These are phyloP conservation scores for Stachybotrys echinatus DNA, from an alignment of 2,329 filamentous ascomycete species.

Conservation along the genomic window DNA sequence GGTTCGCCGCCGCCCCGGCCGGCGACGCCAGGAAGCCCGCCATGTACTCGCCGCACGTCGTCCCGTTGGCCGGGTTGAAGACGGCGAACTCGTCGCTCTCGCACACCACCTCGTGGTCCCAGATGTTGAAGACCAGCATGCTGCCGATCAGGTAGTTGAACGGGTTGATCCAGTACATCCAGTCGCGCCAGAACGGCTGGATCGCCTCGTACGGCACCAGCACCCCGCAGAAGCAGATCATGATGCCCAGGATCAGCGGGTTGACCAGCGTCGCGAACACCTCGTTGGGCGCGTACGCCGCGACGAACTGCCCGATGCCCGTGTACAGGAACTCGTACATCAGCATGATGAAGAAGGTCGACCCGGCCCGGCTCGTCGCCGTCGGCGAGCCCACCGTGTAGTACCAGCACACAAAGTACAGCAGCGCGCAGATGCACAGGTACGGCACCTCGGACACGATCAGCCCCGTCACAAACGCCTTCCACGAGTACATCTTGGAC, in stretches of 20 bases:
- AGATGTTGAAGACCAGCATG: slow-evolving; percentile 47
- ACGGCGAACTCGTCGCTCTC: slow-evolving; percentile 40
- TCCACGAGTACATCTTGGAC: slow-evolving; percentile 56
- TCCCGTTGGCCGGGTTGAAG: slow-evolving; percentile 43
- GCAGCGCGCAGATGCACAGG: slow-evolving; percentile 34
- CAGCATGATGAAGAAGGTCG: slow-evolving; percentile 48
- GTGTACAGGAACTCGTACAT: slow-evolving; percentile 57
- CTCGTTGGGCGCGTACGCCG: slow-evolving; percentile 56
- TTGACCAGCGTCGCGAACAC: slow-evolving; percentile 55
- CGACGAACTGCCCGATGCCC: slow-evolving; percentile 57
- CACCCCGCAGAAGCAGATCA: slow-evolving; percentile 71
- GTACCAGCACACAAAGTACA: slow-evolving; percentile 53
- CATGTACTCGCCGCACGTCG: slow-evolving; percentile 56
- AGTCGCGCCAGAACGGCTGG: slow-evolving; percentile 61
- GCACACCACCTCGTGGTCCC: slow-evolving; percentile 41
- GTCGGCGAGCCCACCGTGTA: slow-evolving; percentile 48
- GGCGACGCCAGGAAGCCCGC: slow-evolving; percentile 39
- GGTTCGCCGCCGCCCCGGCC: slow-evolving; percentile 39
- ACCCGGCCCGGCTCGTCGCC: slow-evolving; percentile 40
- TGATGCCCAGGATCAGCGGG: slow-evolving; percentile 48
- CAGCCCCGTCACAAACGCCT: slow-evolving; percentile 51
- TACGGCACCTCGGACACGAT: slow-evolving; percentile 43
- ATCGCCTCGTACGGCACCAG: slow-evolving; percentile 62
- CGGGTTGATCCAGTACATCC: slow-evolving; percentile 58
- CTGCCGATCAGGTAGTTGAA: slow-evolving; percentile 57